Evolutionary conservation across 1,284 basidiomycete genomes (phyloP).

Genomic region (Porodaedalea pini): DNA sequence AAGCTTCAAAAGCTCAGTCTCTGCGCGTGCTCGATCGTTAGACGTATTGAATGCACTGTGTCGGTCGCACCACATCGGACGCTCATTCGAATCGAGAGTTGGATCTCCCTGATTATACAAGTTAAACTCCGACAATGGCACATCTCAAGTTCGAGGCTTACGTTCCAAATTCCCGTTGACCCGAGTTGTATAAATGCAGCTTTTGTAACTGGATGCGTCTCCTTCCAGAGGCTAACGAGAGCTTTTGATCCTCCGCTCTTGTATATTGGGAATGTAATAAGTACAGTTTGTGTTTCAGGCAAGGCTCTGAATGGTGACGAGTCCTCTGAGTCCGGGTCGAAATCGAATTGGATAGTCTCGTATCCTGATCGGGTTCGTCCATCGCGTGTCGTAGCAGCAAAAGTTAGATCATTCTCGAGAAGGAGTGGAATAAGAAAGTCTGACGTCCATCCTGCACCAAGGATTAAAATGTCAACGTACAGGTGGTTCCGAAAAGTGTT

Average conservation of each 20-base stretch:
- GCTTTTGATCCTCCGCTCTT: constrained; percentile 40
- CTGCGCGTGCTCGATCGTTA: constrained; percentile 46
- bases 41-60: constrained; percentile 41
- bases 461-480: constrained; percentile 60
- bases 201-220: constrained; percentile 29
- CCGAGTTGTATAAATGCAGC: constrained; percentile 55
- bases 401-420: constrained; percentile 37
- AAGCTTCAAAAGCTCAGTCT: constrained; percentile 50
- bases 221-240: constrained; percentile 35
- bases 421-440: constrained; percentile 62
- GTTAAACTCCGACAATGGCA: too few species aligned
- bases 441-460: constrained; percentile 68
- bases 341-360: constrained; percentile 46
- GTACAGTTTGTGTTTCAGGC: constrained; percentile 53
- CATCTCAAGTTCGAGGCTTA: constrained; percentile 29
- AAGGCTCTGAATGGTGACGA: constrained; percentile 41
- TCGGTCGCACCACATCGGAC: constrained; percentile 45
- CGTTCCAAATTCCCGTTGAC: constrained; percentile 58
- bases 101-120: constrained; percentile 10
- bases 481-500: too few species aligned
- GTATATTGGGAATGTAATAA: constrained; percentile 61
- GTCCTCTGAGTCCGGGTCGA: constrained; percentile 45
- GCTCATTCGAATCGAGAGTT: constrained; percentile 18
- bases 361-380: constrained; percentile 32
- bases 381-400: constrained; percentile 52